Percentiles rank a stretch among this genome's conserved stretches.
phyloP scores from a whole-genome alignment of 331 rosid species.

The Quercus tomentella region DNA sequence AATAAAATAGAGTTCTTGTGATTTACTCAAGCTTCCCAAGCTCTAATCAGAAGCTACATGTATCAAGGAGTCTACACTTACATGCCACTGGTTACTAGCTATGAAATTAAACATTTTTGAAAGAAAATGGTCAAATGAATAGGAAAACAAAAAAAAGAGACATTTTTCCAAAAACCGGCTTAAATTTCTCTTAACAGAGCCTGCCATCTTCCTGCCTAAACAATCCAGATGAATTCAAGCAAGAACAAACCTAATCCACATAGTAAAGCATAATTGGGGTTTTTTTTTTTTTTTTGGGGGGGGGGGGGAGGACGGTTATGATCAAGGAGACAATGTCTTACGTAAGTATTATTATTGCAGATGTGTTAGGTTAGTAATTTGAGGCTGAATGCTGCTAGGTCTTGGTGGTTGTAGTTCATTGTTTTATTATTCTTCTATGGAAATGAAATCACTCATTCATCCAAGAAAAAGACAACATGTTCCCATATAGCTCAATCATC shows the following conservation, averaged over 20 bases:
- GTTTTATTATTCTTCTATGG: neutral
- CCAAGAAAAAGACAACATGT: neutral
- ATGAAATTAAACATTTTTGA: neutral
- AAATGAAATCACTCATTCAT: conserved; percentile 4
- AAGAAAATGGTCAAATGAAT: neutral
- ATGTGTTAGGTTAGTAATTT: too few relatives aligned
- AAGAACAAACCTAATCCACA: neutral
- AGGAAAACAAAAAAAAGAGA: neutral
- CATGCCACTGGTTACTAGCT: neutral
- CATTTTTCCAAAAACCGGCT: neutral
- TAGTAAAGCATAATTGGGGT: neutral
- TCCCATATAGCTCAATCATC: neutral
- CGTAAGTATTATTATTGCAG: too few relatives aligned
- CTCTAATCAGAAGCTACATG: neutral
- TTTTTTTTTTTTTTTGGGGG: too few relatives aligned
- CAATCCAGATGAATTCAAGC: neutral
- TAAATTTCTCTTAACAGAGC: neutral
- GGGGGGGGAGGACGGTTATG: too few relatives aligned
- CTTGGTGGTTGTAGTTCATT: too few relatives aligned
- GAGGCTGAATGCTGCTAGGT: too few relatives aligned
- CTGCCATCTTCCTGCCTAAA: neutral
- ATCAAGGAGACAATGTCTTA: neutral
- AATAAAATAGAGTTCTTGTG: neutral
- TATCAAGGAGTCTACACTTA: neutral
- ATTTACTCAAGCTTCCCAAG: neutral